Evolutionary conservation across 352 stramenopile species (phyloP).

Genomic region (Pythium plurisporium): DNA sequence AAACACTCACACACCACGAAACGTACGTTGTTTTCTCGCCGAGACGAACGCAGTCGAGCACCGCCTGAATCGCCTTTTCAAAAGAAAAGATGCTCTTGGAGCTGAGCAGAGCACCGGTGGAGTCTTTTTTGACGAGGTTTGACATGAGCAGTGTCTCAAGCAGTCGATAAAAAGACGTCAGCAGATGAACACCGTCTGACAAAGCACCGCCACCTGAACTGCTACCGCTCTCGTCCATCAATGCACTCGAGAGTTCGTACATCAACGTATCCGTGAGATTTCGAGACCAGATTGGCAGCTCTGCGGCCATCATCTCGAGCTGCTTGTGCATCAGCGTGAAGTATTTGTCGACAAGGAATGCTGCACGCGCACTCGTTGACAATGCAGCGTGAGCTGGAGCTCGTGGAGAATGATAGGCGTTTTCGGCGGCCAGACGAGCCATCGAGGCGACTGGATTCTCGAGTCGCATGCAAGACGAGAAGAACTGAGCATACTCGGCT

Average conservation of each 20-base stretch:
- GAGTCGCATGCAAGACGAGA: conserved; percentile 81
- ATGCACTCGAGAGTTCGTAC: conserved; percentile 48
- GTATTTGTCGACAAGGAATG: conserved; percentile 46
- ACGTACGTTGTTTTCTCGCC: conserved; percentile 46
- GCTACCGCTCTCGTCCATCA: conserved; percentile 35
- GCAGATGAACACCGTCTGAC: conserved; percentile 46
- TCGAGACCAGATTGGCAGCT: conserved; percentile 51
- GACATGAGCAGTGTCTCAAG: conserved; percentile 44
- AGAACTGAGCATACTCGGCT: conserved; percentile 83
- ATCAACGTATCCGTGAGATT: conserved; percentile 45
- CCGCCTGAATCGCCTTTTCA: conserved; percentile 53
- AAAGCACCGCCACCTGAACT: conserved; percentile 11
- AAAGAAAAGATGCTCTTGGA: conserved; percentile 58
- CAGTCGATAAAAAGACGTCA: conserved; percentile 58
- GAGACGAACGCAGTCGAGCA: conserved; percentile 65
- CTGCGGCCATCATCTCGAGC: conserved; percentile 29
- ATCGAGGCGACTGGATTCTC: conserved; percentile 53
- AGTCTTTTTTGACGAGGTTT: conserved; percentile 52
- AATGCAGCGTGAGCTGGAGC: conserved; percentile 28
- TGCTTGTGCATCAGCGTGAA: conserved; percentile 51
- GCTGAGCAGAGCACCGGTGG: conserved; percentile 41
- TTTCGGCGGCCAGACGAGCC: conserved; percentile 24
- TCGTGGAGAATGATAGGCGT: background rate
- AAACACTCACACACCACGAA: background rate
- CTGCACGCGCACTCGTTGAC: conserved; percentile 43